Evolutionary conservation across 768 basidiomycete species (phyloP).

Genomic region (Suillus placidus): DNA sequence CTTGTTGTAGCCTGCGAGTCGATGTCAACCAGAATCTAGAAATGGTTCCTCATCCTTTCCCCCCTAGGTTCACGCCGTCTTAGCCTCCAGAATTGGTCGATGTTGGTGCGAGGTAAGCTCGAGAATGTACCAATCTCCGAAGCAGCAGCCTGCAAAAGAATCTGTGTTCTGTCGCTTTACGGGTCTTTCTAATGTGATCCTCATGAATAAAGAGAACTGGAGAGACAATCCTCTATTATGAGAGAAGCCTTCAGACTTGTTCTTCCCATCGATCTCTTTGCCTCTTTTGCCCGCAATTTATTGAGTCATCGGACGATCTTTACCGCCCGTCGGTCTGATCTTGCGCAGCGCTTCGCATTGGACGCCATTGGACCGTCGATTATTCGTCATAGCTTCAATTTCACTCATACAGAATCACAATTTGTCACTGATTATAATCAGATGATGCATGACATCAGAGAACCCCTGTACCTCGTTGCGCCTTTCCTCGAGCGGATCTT

Average conservation of each 20-base stretch:
- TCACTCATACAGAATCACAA: constrained; percentile 30
- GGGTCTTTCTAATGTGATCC: constrained; percentile 37
- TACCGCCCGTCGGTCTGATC: constrained; percentile 30
- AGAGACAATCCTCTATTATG: constrained; percentile 39
- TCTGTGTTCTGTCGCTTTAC: constrained; percentile 39
- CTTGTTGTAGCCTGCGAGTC: not conserved
- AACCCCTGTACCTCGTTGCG: constrained; percentile 34
- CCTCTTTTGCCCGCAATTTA: constrained; percentile 32
- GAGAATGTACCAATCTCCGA: constrained; percentile 13
- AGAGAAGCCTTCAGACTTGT: constrained; percentile 36
- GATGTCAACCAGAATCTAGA: not conserved
- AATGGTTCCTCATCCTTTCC: not conserved
- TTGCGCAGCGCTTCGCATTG: constrained; percentile 32
- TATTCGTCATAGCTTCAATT: constrained; percentile 39
- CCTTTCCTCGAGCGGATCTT: constrained; percentile 33
- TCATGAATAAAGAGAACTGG: constrained; percentile 42
- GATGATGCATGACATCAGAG: constrained; percentile 38
- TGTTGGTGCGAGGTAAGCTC: constrained; percentile 22
- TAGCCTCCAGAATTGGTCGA: not conserved
- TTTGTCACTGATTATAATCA: constrained; percentile 39
- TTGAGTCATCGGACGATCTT: constrained; percentile 29
- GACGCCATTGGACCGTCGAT: constrained; percentile 40
- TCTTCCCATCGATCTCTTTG: constrained; percentile 38
- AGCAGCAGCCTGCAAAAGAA: constrained; percentile 28
- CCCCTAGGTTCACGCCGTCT: not conserved